phyloP scores from a whole-genome alignment of 139 green algal species.

The Picochlorum sp. region DNA sequence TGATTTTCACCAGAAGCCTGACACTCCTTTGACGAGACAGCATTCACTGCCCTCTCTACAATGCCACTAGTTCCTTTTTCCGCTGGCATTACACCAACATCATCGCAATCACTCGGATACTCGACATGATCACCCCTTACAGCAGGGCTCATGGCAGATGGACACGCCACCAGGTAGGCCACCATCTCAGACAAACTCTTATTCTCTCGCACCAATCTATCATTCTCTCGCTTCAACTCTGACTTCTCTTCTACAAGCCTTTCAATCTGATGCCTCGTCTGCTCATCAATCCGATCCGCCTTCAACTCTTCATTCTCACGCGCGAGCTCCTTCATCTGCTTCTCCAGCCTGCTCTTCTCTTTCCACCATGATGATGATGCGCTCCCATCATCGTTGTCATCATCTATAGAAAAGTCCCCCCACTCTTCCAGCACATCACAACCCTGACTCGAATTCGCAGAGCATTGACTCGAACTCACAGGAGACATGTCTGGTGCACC shows the following conservation, averaged over 20 bases:
- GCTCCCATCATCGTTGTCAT: no score
- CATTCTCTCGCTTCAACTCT: conserved; percentile 41
- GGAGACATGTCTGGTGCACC: background rate
- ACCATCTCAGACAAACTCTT: conserved; percentile 34
- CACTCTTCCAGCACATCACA: background rate
- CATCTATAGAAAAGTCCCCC: no score
- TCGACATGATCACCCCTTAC: no score
- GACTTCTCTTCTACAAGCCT: conserved; percentile 44
- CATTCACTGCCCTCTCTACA: no score
- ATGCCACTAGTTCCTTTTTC: no score
- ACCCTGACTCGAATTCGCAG: no score
- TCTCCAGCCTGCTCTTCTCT: conserved; percentile 3
- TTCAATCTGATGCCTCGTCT: conserved; percentile 36
- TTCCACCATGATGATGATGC: no score
- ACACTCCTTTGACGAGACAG: no score
- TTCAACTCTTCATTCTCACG: background rate
- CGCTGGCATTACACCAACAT: no score
- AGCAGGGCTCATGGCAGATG: background rate
- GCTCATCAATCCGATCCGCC: background rate
- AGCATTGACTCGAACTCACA: background rate
- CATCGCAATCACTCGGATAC: no score
- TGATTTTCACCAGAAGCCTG: no score
- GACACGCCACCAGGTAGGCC: conserved; percentile 10
- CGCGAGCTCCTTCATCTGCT: background rate
- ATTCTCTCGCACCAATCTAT: conserved; percentile 41